These are phyloP conservation scores for Massospora cicadina DNA, from an alignment of 371 early-diverging fungal genomes.

Conservation along the genomic window DNA sequence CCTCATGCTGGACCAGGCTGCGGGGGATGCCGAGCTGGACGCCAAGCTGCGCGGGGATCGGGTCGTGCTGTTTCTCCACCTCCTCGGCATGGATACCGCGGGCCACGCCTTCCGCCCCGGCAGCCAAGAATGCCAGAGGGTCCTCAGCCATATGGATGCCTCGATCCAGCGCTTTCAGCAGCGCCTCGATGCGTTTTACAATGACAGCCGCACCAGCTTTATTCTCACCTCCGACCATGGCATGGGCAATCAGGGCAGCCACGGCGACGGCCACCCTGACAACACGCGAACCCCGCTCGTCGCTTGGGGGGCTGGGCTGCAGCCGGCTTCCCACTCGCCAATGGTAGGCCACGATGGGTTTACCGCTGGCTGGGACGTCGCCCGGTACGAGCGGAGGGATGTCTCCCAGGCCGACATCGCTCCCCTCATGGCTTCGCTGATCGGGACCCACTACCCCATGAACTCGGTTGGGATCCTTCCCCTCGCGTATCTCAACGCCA, in stretches of 20 bases:
- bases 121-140: conserved; percentile 62
- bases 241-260: conserved; percentile 79
- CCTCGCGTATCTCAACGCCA: conserved; percentile 43
- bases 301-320: conserved; percentile 88
- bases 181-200: conserved; percentile 51
- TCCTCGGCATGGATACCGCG: conserved; percentile 87
- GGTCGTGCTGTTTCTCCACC: conserved; percentile 76
- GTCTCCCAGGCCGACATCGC: conserved; percentile 90
- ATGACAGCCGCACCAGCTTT: conserved; percentile 71
- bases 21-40: conserved; percentile 18
- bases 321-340: conserved; percentile 17
- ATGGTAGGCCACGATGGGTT: conserved; percentile 32
- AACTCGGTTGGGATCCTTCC: conserved; percentile 88
- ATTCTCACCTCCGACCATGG: conserved; percentile 92
- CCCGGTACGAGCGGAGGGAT: conserved; percentile 43
- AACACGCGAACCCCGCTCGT: conserved; percentile 85
- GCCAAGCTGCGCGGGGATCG: conserved; percentile 30
- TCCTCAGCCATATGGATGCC: conserved; percentile 62
- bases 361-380: conserved; percentile 43
- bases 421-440: conserved; percentile 78
- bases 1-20: conserved; percentile 31
- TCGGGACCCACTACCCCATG: conserved; percentile 70
- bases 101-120: conserved; percentile 80
- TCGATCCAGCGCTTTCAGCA: conserved; percentile 45
- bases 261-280: conserved; percentile 92